Percentiles rank a stretch among this genome's conserved stretches.
Evolutionary conservation across 2,329 filamentous ascomycete genomes (phyloP).

Genomic region (Mariannaea sp.): DNA sequence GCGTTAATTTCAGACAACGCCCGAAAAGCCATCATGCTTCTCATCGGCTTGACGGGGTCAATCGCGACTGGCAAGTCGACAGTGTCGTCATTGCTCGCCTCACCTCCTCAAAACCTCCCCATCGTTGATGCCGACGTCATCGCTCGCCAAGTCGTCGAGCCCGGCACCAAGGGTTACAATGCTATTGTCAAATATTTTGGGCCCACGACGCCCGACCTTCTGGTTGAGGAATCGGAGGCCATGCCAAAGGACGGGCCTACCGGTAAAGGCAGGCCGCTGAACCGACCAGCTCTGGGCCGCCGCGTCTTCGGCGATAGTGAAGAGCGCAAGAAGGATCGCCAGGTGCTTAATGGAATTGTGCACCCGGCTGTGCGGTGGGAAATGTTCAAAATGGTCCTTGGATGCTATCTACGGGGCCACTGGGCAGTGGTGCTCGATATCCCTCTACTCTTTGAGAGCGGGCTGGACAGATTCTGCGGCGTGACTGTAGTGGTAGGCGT

Average conservation of each 20-base stretch:
- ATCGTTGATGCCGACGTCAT: conserved; percentile 93
- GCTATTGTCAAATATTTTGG: conserved; percentile 83
- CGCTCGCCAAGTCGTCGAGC: conserved; percentile 91
- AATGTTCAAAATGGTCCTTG: conserved; percentile 77
- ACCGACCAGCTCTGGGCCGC: conserved; percentile 81
- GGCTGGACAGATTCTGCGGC: conserved; percentile 84
- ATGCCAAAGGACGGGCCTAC: conserved; percentile 59
- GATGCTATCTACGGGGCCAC: conserved; percentile 72
- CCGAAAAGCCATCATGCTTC: conserved; percentile 67
- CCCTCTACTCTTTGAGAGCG: conserved; percentile 87
- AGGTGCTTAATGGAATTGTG: conserved; percentile 84
- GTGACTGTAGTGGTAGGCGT: conserved; percentile 88
- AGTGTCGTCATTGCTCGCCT: conserved; percentile 80
- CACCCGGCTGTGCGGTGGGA: conserved; percentile 86
- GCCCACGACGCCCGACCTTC: conserved; percentile 81
- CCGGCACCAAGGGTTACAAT: conserved; percentile 81
- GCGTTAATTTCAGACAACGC: background rate
- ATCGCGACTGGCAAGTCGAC: conserved; percentile 99
- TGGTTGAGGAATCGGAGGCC: conserved; percentile 63
- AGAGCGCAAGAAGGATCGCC: conserved; percentile 72
- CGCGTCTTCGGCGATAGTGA: conserved; percentile 83
- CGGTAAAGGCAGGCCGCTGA: conserved; percentile 74
- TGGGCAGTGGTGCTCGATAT: conserved; percentile 95
- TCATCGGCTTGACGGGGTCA: conserved; percentile 94
- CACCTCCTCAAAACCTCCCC: conserved; percentile 81